phyloP scores from a whole-genome alignment of 495 filamentous ascomycete genomes.

The Talaromyces proteolyticus region DNA sequence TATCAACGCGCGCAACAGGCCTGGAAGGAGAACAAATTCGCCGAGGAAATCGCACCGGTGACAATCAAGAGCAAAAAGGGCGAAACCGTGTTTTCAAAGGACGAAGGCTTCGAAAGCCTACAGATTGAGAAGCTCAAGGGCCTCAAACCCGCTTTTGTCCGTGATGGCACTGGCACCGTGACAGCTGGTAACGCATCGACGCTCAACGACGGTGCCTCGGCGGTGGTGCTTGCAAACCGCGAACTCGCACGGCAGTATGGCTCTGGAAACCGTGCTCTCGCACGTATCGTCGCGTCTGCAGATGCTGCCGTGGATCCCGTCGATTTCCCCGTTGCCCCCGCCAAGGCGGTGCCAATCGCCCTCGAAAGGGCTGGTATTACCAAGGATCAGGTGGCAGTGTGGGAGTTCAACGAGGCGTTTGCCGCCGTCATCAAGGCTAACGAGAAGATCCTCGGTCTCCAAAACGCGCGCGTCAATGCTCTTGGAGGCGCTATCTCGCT shows the following conservation, averaged over 20 bases:
- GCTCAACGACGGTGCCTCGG: conserved; percentile 90
- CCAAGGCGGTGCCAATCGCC: conserved; percentile 89
- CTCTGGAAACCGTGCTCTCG: conserved; percentile 65
- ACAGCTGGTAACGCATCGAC: conserved; percentile 91
- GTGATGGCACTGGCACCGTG: conserved; percentile 78
- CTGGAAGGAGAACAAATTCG: conserved; percentile 76
- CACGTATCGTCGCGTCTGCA: conserved; percentile 76
- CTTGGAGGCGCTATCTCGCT: conserved; percentile 88
- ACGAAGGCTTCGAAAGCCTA: conserved; percentile 83
- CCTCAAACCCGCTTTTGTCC: conserved; percentile 86
- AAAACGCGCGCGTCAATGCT: conserved; percentile 74
- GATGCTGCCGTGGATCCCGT: conserved; percentile 92
- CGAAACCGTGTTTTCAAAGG: conserved; percentile 66
- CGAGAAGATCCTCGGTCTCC: conserved; percentile 79
- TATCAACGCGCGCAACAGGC: conserved; percentile 85
- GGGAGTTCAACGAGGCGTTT: conserved; percentile 99
- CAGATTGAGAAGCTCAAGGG: conserved; percentile 78
- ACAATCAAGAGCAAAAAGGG: conserved; percentile 81
- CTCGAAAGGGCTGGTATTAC: conserved; percentile 81
- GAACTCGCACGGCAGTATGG: conserved; percentile 74
- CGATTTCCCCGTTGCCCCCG: conserved; percentile 91
- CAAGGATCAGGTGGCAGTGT: conserved; percentile 82
- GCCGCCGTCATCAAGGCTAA: conserved; percentile 95
- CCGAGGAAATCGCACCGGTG: conserved; percentile 81
- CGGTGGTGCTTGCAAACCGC: conserved; percentile 77